Evolutionary conservation across 2,329 filamentous ascomycete genomes (phyloP).

Genomic region (Talaromyces rugulosus): DNA sequence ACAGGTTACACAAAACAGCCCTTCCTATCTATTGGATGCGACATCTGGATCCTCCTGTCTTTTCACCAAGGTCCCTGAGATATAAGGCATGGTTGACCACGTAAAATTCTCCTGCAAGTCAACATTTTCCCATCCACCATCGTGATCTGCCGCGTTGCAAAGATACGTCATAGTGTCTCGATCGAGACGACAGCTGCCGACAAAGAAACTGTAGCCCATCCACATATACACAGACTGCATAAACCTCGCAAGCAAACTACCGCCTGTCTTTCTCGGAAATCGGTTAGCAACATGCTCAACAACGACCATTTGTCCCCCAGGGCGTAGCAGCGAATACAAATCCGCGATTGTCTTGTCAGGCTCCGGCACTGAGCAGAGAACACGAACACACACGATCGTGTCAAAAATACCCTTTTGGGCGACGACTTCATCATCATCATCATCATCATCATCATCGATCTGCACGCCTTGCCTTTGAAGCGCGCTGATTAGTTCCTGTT

Average conservation of each 20-base stretch:
- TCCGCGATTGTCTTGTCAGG: slow-evolving; percentile 42
- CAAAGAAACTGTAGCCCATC: slow-evolving; percentile 49
- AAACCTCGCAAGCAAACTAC: slow-evolving; percentile 40
- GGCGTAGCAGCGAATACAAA: slow-evolving; percentile 50
- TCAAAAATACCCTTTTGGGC: slow-evolving; percentile 45
- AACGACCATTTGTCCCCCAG: slow-evolving; percentile 52
- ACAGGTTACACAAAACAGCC: background rate
- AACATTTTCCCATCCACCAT: slow-evolving; percentile 47
- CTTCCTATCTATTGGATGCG: background rate
- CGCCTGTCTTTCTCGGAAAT: slow-evolving; percentile 38
- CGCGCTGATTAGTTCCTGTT: slow-evolving; percentile 42
- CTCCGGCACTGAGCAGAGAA: slow-evolving; percentile 52
- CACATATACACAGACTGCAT: slow-evolving; percentile 45
- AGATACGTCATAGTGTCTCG: slow-evolving; percentile 46
- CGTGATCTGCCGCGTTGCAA: slow-evolving; percentile 35
- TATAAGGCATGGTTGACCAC: slow-evolving; percentile 36
- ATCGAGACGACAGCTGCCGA: slow-evolving; percentile 50
- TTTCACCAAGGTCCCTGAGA: slow-evolving; percentile 40
- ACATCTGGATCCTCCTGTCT: slow-evolving; percentile 12
- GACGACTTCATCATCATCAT: background rate
- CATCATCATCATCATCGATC: background rate
- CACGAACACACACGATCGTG: slow-evolving; percentile 51
- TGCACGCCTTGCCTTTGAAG: slow-evolving; percentile 42
- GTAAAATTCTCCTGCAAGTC: slow-evolving; percentile 42
- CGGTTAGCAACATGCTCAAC: slow-evolving; percentile 55